phyloP scores from a whole-genome alignment of 2,329 filamentous ascomycete species.

The Plenodomus biglobosus region DNA sequence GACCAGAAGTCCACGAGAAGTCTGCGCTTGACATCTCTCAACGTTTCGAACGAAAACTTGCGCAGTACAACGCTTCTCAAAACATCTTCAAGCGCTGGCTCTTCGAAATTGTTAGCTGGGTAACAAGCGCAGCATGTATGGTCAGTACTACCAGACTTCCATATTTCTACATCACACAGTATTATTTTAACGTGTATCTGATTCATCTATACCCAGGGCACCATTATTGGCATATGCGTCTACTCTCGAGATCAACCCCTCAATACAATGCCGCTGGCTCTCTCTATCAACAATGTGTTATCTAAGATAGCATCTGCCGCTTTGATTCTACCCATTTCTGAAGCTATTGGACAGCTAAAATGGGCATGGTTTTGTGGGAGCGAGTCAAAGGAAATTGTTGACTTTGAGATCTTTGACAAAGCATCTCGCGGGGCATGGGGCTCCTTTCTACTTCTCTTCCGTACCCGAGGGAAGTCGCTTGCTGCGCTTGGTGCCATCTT shows the following conservation, averaged over 20 bases:
- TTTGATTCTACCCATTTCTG: slow-evolving; percentile 27
- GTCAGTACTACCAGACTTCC: too few species aligned
- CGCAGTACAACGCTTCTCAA: slow-evolving; percentile 23
- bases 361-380: slow-evolving; percentile 33
- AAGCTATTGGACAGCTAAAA: slow-evolving; percentile 37
- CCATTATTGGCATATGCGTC: neutral
- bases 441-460: slow-evolving; percentile 18
- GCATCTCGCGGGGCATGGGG: slow-evolving; percentile 29
- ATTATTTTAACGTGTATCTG: too few species aligned
- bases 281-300: slow-evolving; percentile 24
- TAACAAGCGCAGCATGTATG: slow-evolving; percentile 39
- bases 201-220: neutral
- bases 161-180: neutral
- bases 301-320: slow-evolving; percentile 31
- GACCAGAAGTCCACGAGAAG: neutral
- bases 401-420: slow-evolving; percentile 41
- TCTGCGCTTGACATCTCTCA: slow-evolving; percentile 16
- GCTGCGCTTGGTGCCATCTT: slow-evolving; percentile 22
- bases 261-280: slow-evolving; percentile 35
- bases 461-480: slow-evolving; percentile 23
- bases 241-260: slow-evolving; percentile 31
- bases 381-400: slow-evolving; percentile 19
- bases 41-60: slow-evolving; percentile 26
- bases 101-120: slow-evolving; percentile 32
- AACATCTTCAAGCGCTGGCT: slow-evolving; percentile 28